These are phyloP conservation scores for Psidium friedrichsthalianum DNA, from an alignment of 345 rosid genomes.

Conservation along the genomic window DNA sequence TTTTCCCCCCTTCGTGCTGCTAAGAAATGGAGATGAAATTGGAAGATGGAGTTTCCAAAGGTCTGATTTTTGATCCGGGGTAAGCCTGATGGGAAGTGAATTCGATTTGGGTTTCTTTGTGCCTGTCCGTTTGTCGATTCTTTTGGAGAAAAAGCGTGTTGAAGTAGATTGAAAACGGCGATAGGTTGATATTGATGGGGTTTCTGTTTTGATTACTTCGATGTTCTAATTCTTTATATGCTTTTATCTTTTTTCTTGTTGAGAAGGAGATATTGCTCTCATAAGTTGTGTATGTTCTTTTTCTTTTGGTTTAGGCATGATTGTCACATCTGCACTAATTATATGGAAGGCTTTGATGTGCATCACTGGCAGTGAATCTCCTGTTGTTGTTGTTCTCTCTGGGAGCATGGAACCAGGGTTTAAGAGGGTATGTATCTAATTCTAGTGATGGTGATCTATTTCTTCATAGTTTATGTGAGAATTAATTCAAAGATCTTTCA, in stretches of 20 bases:
- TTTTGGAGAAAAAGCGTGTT: not conserved
- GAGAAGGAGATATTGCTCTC: not conserved
- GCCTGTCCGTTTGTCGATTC: not conserved
- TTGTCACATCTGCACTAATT: conserved; percentile 87
- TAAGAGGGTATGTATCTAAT: conserved; percentile 50
- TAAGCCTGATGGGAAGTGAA: not conserved
- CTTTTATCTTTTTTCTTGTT: not conserved
- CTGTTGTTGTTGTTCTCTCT: conserved; percentile 96
- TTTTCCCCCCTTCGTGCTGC: not conserved
- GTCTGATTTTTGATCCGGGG: not conserved
- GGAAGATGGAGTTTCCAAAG: not conserved
- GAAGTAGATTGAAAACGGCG: not conserved
- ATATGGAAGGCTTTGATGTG: conserved; percentile 98
- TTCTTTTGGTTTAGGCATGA: conserved; percentile 51
- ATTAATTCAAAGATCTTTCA: not conserved
- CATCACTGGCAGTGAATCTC: conserved; percentile 94
- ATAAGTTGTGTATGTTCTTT: not conserved
- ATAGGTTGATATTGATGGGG: not conserved
- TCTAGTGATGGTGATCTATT: not conserved
- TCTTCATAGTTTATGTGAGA: not conserved
- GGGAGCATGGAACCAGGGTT: conserved; percentile 99
- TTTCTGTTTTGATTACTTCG: not conserved
- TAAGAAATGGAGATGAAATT: not conserved
- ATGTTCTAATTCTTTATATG: not conserved
- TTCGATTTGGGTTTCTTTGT: not conserved